phyloP scores from a whole-genome alignment of 208 protist genomes.

The Phytomonas sp. region DNA sequence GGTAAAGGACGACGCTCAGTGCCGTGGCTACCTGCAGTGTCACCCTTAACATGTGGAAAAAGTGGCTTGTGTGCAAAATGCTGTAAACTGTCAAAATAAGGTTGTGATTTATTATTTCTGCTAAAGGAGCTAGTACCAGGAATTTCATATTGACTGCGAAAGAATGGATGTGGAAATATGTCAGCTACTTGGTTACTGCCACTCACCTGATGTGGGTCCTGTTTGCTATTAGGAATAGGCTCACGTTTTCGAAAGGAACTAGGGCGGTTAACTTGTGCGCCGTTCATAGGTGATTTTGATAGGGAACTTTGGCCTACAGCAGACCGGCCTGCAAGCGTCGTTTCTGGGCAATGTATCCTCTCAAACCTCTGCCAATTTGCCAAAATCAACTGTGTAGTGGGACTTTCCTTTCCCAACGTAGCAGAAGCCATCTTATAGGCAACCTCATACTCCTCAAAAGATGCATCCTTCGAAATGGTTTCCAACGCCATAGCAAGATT shows the following conservation, averaged over 20 bases:
- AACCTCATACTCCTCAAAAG: slow-evolving; percentile 68
- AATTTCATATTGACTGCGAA: slow-evolving; percentile 13
- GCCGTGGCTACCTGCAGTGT: neutral
- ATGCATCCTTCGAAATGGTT: slow-evolving; percentile 43
- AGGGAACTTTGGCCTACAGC: neutral
- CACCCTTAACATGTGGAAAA: neutral
- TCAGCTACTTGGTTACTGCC: slow-evolving; percentile 19
- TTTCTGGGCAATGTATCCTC: neutral
- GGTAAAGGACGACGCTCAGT: neutral
- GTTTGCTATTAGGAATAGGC: neutral
- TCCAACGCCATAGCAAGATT: slow-evolving; percentile 89
- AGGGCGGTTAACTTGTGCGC: neutral
- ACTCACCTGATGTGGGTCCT: neutral
- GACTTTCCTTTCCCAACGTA: slow-evolving; percentile 34
- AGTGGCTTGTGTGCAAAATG: neutral
- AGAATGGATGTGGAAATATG: slow-evolving; percentile 75
- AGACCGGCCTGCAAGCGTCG: neutral
- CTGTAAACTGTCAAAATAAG: neutral
- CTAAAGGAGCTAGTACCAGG: neutral
- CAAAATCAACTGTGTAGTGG: slow-evolving; percentile 56
- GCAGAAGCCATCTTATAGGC: slow-evolving; percentile 39
- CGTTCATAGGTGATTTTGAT: neutral
- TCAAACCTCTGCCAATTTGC: slow-evolving; percentile 64
- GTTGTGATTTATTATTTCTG: neutral
- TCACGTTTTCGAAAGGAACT: neutral